Evolutionary conservation across 768 basidiomycete genomes (phyloP).

Genomic region (Tylopilus subfusipes): DNA sequence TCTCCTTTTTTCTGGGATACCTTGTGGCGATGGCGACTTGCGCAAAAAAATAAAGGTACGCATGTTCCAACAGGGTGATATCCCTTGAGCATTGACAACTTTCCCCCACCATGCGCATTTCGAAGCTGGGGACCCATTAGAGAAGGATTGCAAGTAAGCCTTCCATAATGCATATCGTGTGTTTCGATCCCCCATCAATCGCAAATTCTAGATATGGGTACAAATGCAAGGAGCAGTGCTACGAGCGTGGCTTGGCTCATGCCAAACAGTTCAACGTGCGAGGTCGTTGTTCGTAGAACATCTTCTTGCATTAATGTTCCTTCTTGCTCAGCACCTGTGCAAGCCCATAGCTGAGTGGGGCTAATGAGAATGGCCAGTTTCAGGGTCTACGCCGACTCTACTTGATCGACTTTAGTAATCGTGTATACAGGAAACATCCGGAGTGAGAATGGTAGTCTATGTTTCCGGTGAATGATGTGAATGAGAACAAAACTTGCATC

Average conservation of each 20-base stretch:
- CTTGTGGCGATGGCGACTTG: constrained; percentile 1
- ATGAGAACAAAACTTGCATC: no score
- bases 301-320: no score
- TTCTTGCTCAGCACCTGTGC: no score
- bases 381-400: no score
- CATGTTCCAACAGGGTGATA: no score
- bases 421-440: no score
- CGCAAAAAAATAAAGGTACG: background rate
- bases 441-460: no score
- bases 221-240: background rate
- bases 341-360: no score
- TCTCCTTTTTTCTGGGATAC: background rate
- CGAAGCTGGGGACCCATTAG: background rate
- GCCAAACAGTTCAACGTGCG: constrained; percentile 2
- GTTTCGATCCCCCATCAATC: background rate
- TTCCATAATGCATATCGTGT: background rate
- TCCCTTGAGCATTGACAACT: background rate
- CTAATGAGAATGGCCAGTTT: no score
- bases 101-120: background rate
- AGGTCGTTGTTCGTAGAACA: no score
- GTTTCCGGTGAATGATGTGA: no score
- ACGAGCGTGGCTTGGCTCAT: background rate
- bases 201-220: constrained; percentile 2
- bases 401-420: no score
- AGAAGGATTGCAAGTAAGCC: constrained; percentile 2